These are phyloP conservation scores for Malassezia slooffiae DNA, from an alignment of 1,284 basidiomycete genomes.

Conservation along the genomic window DNA sequence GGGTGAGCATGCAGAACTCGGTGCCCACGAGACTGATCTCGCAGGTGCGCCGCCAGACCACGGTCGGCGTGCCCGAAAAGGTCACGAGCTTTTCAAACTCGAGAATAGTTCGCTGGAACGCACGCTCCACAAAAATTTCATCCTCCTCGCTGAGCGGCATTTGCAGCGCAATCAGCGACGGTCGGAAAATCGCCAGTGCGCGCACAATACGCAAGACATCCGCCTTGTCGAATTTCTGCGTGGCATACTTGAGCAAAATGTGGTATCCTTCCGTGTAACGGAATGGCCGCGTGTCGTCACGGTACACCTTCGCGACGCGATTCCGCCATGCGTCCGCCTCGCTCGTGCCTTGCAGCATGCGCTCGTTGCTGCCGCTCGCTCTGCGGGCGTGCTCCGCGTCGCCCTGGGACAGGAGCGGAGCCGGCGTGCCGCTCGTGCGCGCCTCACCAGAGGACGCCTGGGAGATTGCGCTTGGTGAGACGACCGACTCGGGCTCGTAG, in stretches of 20 bases:
- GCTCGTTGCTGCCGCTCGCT: no score
- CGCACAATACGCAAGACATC: constrained; percentile 88
- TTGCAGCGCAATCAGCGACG: constrained; percentile 86
- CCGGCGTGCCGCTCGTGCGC: no score
- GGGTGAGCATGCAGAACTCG: constrained; percentile 84
- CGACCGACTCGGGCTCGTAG: no score
- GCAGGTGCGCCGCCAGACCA: constrained; percentile 95
- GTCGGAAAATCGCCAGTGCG: constrained; percentile 83
- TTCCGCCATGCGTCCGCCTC: constrained; percentile 24
- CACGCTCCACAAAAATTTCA: constrained; percentile 70
- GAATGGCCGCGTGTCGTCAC: constrained; percentile 33
- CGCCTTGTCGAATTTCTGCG: constrained; percentile 68
- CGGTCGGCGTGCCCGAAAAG: constrained; percentile 94
- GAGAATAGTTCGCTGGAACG: constrained; percentile 82
- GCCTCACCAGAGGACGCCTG: no score
- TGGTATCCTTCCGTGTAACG: constrained; percentile 45
- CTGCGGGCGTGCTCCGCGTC: no score
- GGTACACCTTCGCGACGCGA: constrained; percentile 38
- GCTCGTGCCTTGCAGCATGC: no score
- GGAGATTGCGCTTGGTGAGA: no score
- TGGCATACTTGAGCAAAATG: constrained; percentile 43
- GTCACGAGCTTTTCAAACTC: constrained; percentile 94
- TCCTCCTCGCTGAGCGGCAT: constrained; percentile 41
- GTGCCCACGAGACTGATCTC: constrained; percentile 93
- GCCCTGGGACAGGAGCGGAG: no score